phyloP scores from a whole-genome alignment of 75 land plant species.

The Picea glauca region DNA sequence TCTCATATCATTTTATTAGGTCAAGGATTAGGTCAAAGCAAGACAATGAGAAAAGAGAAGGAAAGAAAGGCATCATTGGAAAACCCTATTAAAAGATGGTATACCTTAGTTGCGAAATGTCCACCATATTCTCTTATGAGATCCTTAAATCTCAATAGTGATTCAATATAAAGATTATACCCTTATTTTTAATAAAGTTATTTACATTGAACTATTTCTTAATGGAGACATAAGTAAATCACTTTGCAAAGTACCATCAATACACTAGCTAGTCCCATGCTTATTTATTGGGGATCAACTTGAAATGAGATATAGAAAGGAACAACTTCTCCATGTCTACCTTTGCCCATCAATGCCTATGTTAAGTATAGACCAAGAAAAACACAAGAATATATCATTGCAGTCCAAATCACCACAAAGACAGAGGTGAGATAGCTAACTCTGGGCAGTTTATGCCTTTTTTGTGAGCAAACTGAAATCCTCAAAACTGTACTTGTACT shows the following conservation, averaged over 20 bases:
- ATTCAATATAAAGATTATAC: constrained; percentile 35
- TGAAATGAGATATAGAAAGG: constrained; percentile 86
- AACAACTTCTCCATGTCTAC: constrained; percentile 81
- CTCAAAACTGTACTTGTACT: too few species aligned
- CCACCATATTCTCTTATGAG: constrained; percentile 24
- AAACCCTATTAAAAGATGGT: neutral
- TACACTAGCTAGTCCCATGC: constrained; percentile 30
- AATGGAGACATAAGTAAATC: constrained; percentile 37
- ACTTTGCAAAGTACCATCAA: constrained; percentile 36
- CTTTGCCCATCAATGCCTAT: constrained; percentile 97
- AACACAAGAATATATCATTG: constrained; percentile 66
- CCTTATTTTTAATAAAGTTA: constrained; percentile 47
- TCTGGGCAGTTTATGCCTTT: too few species aligned
- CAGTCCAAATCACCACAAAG: too few species aligned
- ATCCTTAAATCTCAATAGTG: constrained; percentile 35
- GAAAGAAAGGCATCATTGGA: neutral
- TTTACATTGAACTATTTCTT: constrained; percentile 50
- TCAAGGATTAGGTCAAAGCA: too few species aligned
- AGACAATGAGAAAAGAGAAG: neutral
- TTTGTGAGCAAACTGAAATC: too few species aligned
- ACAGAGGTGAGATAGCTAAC: too few species aligned
- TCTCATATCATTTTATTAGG: neutral
- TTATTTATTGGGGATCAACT: constrained; percentile 24
- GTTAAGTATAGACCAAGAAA: constrained; percentile 99
- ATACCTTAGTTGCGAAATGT: constrained; percentile 35